Conservation (phyloP, 768 basidiomycete genomes). For the Lanmaoa rubissima region DNA sequence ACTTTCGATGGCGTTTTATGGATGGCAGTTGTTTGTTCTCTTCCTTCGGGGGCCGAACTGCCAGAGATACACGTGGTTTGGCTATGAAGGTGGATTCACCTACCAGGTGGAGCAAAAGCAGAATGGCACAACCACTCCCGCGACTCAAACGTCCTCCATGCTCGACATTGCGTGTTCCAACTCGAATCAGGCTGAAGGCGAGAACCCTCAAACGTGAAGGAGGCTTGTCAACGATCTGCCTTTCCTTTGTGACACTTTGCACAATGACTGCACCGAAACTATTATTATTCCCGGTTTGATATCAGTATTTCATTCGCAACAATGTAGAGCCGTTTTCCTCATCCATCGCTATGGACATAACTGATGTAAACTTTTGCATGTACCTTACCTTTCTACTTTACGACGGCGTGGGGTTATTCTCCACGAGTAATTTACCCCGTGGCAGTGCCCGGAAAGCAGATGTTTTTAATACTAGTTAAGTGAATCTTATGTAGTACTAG, state of each 20-base stretch:
- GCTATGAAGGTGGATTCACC: slow-evolving; percentile 56
- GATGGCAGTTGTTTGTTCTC: slow-evolving; percentile 34
- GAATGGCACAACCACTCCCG: not conserved
- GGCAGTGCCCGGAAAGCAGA: not conserved
- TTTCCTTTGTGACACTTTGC: not conserved
- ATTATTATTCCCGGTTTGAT: not conserved
- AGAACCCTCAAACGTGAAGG: not conserved
- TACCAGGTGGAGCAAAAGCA: slow-evolving; percentile 2
- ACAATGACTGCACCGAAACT: not conserved
- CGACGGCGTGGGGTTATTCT: not conserved
- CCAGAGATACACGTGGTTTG: slow-evolving; percentile 48
- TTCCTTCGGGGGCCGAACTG: slow-evolving; percentile 39
- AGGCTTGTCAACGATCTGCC: not conserved
- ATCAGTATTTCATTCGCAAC: not conserved
- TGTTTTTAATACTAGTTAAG: not conserved
- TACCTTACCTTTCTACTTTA: not conserved
- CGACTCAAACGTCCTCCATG: slow-evolving; percentile 4
- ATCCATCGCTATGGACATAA: not conserved
- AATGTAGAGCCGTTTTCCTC: not conserved
- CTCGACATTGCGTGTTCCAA: not conserved
- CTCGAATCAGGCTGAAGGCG: not conserved
- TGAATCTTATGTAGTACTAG: no score
- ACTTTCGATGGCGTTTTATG: slow-evolving; percentile 36
- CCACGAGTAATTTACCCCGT: not conserved
- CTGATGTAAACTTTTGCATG: not conserved